Evolutionary conservation across 305 asterid genomes (phyloP), one percentile per base, ranked within the genome.

Genomic region (Galium porrigens): DNA sequence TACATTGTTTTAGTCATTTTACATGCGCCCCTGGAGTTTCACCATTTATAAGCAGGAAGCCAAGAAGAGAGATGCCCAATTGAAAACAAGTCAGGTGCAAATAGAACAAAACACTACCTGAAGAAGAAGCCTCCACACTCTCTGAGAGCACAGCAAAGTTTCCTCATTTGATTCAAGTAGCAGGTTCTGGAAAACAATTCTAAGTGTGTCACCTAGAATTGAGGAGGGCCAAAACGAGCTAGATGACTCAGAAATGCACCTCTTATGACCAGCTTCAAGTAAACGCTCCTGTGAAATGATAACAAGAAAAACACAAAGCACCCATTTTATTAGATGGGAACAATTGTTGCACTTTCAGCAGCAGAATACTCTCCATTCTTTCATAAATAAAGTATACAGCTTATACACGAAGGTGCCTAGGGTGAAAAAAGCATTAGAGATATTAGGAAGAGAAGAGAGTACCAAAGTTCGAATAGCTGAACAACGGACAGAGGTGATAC

Each of bases 401-500:
- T 3, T 12, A 11, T 17, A 59, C 10, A 34, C 22, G 30, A 33
- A 34, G 48, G 48, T n/a, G 17, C 25, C 27, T 6, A n/a, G 6
- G 17, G 25, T 52, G 15, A 15, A 49, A 36, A 33, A 22, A 30
- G n/a, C 8, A 11, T 20, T n/a, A 34, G 1, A 18, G 20, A 7
- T 17, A 12, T 1, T 41, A 65, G 41, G 30, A 37, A 44, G 39
- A 67, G 65, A 53, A 63, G 18, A 63, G 68, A 41, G 32, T 87
- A 89, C 99, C 97, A 94, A 75, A 75, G 99, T 94, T 70, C 96
- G 96, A 63, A 94, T 94, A 68, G 99, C 97, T 67, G 99, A 84
- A 74, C 83, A 83, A 68, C 97, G 95, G 68, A 94, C 99, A 61
- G 99, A 94, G 64, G 92, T 82, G 81, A 94, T 94, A 68, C 87